Evolutionary conservation across 2,329 filamentous ascomycete genomes (phyloP).

Genomic region (Fonsecaea monophora): DNA sequence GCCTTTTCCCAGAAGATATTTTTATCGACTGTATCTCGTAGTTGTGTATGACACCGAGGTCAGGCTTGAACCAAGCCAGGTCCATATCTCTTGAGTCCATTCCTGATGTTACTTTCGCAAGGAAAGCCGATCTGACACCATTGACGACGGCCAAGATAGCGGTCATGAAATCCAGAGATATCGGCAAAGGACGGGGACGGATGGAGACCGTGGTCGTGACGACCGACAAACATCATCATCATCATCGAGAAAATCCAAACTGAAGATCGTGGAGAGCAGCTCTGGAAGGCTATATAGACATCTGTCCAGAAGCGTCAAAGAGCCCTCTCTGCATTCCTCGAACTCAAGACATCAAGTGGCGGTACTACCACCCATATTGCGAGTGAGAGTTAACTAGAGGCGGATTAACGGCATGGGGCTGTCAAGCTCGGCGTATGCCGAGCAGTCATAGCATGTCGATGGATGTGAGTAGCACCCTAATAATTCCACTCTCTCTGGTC

Average conservation of each 20-base stretch:
- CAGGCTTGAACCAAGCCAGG: slow-evolving; percentile 6
- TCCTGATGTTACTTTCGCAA: slow-evolving; percentile 6
- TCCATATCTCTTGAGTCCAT: slow-evolving; percentile 13
- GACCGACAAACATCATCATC: background rate
- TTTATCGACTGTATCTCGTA: background rate
- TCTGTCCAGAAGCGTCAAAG: background rate
- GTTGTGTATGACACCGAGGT: background rate
- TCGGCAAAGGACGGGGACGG: slow-evolving; percentile 4
- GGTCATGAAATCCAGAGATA: background rate
- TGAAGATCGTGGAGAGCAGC: background rate
- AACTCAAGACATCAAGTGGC: background rate
- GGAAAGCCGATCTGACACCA: slow-evolving; percentile 6
- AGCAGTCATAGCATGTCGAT: background rate
- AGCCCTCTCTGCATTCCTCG: background rate
- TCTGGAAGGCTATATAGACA: background rate
- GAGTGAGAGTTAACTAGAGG: background rate
- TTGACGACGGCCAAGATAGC: background rate
- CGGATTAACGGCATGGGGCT: too few relatives aligned
- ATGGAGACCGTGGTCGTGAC: background rate
- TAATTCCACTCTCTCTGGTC: background rate
- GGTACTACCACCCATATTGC: background rate
- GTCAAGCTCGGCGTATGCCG: background rate
- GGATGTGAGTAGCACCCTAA: background rate
- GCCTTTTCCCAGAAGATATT: too few relatives aligned
- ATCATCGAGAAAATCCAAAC: background rate